Base-by-base conservation (phyloP, 257 asterid genomes). In the Ocimum tenuiflorum region DNA sequence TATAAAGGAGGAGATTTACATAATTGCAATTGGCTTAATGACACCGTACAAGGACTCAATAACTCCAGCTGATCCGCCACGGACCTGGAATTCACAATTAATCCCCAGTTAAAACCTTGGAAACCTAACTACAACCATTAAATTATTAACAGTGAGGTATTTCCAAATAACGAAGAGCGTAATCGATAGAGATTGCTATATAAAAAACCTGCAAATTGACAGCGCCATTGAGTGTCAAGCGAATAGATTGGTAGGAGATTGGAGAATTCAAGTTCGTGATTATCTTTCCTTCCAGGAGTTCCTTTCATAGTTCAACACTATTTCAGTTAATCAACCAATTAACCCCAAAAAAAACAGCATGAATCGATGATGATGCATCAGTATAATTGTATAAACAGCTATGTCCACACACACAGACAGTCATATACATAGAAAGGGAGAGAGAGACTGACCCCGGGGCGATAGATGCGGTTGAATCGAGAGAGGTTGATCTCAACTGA, bases 11-110 rank as follows among this genome's bases (percentile, higher is more conserved):
- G 62, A 58, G 33, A 41, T 83, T 81, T 80, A 90, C 97, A 88
- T 66, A 46, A 90, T 84, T 18, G 80, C 70, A 53, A 88, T 80
- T 31, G 97, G 97, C 83, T 82, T 88, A 54, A 90, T 82, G 57
- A 81, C 86, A 17, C 97, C 96, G 65, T 85, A 90, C 54, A 90
- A 42, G 6, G 96, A 90, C 78, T 90, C 97, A n/a, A 90, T 69
- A 20, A 87, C 78, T 60, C 97, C 96, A 43, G 95, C 95, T 39
- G 96, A 79, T 75, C 97, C 97, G 27, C 95, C 96, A 27, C 95
- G 96, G 72, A 90, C 95, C 97, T 89, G 78, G 39, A 67, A 11
- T 47, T 29, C 15, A 53, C 11, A 1, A 48, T 52, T 39, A 49
- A 57, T 58, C 0, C 27, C 15, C 19, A 39, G 3, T 41, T 14